phyloP scores from a whole-genome alignment of 2,329 filamentous ascomycete genomes.

The Volutella citrinella region DNA sequence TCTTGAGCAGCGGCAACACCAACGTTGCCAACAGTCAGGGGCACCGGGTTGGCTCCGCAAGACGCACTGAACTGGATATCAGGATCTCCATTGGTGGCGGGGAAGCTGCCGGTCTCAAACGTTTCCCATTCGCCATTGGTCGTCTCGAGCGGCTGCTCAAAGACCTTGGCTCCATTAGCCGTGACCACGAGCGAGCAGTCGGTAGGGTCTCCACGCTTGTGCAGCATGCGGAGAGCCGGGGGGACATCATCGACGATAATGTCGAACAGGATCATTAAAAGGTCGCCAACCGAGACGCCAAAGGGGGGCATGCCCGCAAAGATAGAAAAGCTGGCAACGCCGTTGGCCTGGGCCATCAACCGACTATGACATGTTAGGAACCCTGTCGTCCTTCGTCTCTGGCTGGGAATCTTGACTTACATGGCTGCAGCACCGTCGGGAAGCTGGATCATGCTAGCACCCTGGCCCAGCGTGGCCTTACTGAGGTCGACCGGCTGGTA shows the following conservation, averaged over 20 bases:
- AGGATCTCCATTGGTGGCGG: accelerated
- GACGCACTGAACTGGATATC: conserved; percentile 6
- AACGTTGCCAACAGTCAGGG: conserved; percentile 15
- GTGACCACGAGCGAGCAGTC: conserved; percentile 7
- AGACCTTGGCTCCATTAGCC: conserved; percentile 1
- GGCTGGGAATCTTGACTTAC: conserved; percentile 1
- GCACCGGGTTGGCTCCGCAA: conserved; percentile 4
- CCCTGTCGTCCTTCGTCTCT: accelerated
- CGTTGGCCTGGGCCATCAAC: neutral
- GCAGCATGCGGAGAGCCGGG: accelerated
- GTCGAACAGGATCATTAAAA: conserved; percentile 6
- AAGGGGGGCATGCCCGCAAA: accelerated
- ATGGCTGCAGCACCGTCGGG: too few relatives aligned
- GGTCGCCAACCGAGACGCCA: neutral
- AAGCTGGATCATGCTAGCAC: too few relatives aligned
- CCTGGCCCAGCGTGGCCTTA: neutral
- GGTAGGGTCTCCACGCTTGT: conserved; percentile 7
- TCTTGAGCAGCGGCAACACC: conserved; percentile 17
- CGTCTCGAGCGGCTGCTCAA: neutral
- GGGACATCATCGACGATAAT: neutral
- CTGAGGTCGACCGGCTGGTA: conserved; percentile 9
- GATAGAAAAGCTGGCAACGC: conserved; percentile 2
- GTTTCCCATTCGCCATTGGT: neutral
- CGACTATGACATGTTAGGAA: neutral
- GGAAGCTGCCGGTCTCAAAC: accelerated